phyloP scores from a whole-genome alignment of 2,329 filamentous ascomycete genomes.

The Arthrobotrys musiformis region DNA sequence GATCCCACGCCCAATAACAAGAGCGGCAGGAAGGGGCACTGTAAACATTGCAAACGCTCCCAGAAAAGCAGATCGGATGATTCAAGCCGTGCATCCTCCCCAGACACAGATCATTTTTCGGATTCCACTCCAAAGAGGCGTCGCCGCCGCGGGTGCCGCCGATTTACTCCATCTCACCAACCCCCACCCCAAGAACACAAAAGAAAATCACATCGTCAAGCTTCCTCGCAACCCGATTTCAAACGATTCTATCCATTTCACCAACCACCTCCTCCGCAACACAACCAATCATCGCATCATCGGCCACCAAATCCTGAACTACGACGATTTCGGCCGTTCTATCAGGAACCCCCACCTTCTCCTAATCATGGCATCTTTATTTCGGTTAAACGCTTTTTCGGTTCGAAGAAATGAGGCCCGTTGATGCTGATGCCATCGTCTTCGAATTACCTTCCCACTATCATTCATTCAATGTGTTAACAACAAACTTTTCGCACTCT shows the following conservation, averaged over 20 bases:
- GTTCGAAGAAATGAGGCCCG: neutral
- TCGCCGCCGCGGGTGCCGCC: neutral
- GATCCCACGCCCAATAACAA: neutral
- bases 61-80: neutral
- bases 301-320: neutral
- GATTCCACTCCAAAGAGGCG: too few species aligned
- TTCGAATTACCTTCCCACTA: constrained; percentile 17
- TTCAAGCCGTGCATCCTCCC: too few species aligned
- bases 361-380: neutral
- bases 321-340: neutral
- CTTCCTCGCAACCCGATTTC: neutral
- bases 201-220: neutral
- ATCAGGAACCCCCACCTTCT: neutral
- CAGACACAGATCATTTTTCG: too few species aligned
- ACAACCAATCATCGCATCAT: neutral
- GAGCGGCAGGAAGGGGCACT: neutral
- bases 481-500: constrained; percentile 12
- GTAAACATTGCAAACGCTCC: neutral
- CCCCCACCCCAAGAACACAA: constrained; percentile 4
- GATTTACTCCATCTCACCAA: constrained; percentile 20
- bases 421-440: neutral
- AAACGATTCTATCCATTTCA: neutral
- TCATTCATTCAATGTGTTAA: constrained; percentile 55
- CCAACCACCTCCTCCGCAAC: constrained; percentile 3
- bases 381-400: neutral